Conservation (phyloP, 1,284 basidiomycete species). For the Wolfiporia cocos region DNA sequence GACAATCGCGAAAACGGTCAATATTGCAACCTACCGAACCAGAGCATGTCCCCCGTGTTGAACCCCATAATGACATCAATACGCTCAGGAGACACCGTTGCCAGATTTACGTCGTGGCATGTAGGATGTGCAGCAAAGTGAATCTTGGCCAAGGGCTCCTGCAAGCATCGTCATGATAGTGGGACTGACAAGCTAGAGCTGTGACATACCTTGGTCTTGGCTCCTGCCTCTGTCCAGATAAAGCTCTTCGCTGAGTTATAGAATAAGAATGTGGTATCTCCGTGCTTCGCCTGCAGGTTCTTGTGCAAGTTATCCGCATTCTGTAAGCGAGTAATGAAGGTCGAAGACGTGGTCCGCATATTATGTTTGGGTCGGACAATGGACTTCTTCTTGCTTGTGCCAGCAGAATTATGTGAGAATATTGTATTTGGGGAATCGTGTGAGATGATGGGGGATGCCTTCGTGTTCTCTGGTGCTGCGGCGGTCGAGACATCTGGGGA, state of each 20-base stretch:
- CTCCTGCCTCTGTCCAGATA: constrained; percentile 77
- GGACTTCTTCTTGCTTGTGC: constrained; percentile 54
- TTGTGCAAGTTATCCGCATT: constrained; percentile 73
- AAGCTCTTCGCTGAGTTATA: constrained; percentile 80
- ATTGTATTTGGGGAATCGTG: constrained; percentile 31
- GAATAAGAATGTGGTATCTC: constrained; percentile 80
- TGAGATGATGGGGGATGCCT: constrained; percentile 30
- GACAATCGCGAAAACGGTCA: constrained; percentile 2
- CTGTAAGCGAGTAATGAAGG: constrained; percentile 84
- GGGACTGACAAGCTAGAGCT: neutral
- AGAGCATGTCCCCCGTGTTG: constrained; percentile 86
- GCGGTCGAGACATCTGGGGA: constrained; percentile 37
- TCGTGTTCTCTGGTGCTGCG: constrained; percentile 22
- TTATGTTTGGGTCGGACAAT: constrained; percentile 78
- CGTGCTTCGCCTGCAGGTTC: constrained; percentile 69
- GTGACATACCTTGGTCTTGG: constrained; percentile 67
- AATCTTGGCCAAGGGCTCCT: constrained; percentile 86
- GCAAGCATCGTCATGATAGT: constrained; percentile 5
- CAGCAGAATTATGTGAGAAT: constrained; percentile 36
- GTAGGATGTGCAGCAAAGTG: constrained; percentile 85
- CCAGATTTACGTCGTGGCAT: constrained; percentile 82
- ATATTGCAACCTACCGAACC: constrained; percentile 60
- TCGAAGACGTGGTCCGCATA: constrained; percentile 82
- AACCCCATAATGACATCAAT: constrained; percentile 94
- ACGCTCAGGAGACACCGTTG: constrained; percentile 71